phyloP scores from a whole-genome alignment of 2,329 filamentous ascomycete genomes.

The Fusarium tupiense region DNA sequence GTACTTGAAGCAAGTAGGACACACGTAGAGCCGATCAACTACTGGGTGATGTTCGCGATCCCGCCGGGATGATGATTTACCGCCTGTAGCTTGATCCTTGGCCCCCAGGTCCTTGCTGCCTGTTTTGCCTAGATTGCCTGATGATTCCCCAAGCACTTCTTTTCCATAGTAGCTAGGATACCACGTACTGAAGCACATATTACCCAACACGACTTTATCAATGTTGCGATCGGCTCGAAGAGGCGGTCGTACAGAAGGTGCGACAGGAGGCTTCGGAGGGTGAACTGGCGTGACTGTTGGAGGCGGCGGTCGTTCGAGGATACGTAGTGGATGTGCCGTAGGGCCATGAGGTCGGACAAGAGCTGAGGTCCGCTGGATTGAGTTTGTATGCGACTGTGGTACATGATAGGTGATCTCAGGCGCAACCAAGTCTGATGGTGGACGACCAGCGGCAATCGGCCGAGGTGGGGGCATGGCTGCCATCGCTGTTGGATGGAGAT shows the following conservation, averaged over 20 bases:
- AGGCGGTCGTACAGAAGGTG: constrained; percentile 47
- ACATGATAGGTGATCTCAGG: constrained; percentile 55
- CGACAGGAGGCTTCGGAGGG: constrained; percentile 48
- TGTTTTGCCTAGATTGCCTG: constrained; percentile 43
- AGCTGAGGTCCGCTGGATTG: constrained; percentile 42
- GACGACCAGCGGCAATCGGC: constrained; percentile 28
- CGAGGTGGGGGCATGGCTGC: constrained; percentile 32
- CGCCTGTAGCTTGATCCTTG: constrained; percentile 40
- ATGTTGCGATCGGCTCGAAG: constrained; percentile 76
- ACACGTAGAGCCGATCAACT: constrained; percentile 82
- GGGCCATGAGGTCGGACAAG: constrained; percentile 50
- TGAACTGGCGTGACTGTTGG: constrained; percentile 47
- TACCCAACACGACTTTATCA: constrained; percentile 85
- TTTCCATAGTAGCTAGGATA: constrained; percentile 91
- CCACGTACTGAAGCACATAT: constrained; percentile 87
- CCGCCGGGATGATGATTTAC: constrained; percentile 45
- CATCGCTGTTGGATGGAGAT: constrained; percentile 29
- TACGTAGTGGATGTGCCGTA: constrained; percentile 45
- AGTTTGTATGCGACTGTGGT: constrained; percentile 45
- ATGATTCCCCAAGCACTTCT: constrained; percentile 68
- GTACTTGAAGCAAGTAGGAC: constrained; percentile 95
- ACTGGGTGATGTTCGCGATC: constrained; percentile 54
- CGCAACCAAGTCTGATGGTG: constrained; percentile 50
- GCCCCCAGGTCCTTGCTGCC: constrained; percentile 44
- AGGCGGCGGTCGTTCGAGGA: constrained; percentile 42